Conservation (phyloP, 345 rosid species). For the Eucalyptus sideroxylon region DNA sequence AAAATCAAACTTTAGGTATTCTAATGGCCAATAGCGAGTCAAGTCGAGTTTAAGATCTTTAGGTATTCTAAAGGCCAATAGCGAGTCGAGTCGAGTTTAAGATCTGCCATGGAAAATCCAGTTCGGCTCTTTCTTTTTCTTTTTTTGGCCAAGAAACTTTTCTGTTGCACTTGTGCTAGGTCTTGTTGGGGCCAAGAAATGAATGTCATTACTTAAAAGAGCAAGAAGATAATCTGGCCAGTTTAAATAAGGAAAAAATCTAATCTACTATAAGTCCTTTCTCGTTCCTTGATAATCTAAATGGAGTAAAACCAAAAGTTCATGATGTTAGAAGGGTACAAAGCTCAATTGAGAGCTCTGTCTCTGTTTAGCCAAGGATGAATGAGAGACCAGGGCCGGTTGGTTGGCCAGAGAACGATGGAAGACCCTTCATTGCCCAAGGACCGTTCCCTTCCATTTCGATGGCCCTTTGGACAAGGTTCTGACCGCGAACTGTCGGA, state of each 20-base stretch:
- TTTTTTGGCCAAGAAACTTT: neutral
- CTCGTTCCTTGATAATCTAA: neutral
- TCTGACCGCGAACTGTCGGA: neutral
- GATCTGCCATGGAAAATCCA: neutral
- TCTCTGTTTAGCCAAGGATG: neutral
- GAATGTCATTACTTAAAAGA: neutral
- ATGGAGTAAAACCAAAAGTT: neutral
- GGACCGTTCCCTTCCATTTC: neutral
- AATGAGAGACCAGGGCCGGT: neutral
- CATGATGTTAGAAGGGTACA: neutral
- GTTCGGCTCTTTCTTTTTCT: neutral
- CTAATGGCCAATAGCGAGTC: neutral
- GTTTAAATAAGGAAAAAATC: neutral
- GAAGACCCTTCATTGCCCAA: neutral
- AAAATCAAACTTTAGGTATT: neutral
- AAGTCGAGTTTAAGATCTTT: neutral
- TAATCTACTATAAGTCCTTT: neutral
- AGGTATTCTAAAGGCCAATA: neutral
- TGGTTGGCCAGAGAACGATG: neutral
- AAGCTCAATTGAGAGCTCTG: neutral
- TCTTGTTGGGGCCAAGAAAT: neutral
- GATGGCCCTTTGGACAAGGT: neutral
- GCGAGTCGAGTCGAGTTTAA: neutral
- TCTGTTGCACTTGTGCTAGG: neutral
- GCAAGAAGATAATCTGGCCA: neutral